Evolutionary conservation across 805 yeast species (phyloP), one percentile per base, ranked within the genome.

Genomic region (Myxozyma nipponensis): DNA sequence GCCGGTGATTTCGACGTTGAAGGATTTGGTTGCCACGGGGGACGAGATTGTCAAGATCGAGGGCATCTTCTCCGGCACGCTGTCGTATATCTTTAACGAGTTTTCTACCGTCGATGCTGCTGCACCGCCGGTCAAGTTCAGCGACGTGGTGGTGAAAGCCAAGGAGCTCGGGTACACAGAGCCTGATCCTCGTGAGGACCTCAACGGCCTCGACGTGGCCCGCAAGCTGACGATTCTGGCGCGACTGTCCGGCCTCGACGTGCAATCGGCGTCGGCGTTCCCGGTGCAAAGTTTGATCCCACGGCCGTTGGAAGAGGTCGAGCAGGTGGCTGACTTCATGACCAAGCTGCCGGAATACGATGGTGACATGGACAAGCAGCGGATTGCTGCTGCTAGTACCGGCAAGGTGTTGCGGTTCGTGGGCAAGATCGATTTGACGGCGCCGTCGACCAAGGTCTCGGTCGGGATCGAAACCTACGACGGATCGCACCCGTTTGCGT

Each of bases 131-230:
- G 77, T 80, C 53, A 86, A 84, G 66, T 93, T 90, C 69, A 88
- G 97, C 23, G 95, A 89, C 48, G 83, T 93, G 44, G 98, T 93
- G 51, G 75, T 78, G 57, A 81, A 82, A 42, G 98, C 99, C 46
- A 91, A 91, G 72, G 71, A 82, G 46, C 75, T 88, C 59, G 99
- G 99, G 45, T 93, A 88, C 78, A 91, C 97, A 38, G 98, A 93
- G 72, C 99, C 99, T 44, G 99, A 93, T 69, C 98, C 99, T 70
- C 84, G 99, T 72, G 99, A 93, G 69, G 99, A 93, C 68, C 79
- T 93, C 70, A 93, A 91, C 69, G 99, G 99, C 47, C 77, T 93
- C 67, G 99, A 93, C 66, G 96, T 93, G 54, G 99, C 99, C 39
- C 84, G 99, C 78, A 93, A 93, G 71, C 96, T 93, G 26, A 89